These are phyloP conservation scores for Allomyces macrogynus DNA, from an alignment of 192 early-diverging fungal species.

Conservation along the genomic window DNA sequence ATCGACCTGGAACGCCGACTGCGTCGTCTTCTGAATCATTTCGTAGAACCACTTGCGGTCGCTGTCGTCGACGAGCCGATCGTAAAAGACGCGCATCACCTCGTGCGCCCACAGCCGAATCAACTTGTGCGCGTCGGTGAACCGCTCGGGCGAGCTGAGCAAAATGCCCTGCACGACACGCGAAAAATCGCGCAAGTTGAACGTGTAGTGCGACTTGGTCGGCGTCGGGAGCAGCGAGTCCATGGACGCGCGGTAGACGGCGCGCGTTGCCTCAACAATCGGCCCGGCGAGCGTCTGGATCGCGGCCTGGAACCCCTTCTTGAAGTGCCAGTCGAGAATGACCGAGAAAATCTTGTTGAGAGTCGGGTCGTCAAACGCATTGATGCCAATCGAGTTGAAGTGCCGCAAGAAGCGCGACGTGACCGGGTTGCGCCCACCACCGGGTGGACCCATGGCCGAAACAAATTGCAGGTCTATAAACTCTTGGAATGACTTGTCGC, in stretches of 20 bases:
- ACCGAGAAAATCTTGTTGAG: conserved; percentile 89
- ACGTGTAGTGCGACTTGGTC: conserved; percentile 96
- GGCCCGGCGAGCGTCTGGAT: conserved; percentile 36
- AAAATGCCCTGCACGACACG: conserved; percentile 95
- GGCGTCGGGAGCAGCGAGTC: conserved; percentile 86
- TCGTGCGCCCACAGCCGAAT: conserved; percentile 97
- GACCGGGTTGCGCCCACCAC: conserved; percentile 89
- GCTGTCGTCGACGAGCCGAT: conserved; percentile 71
- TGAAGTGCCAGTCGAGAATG: conserved; percentile 75
- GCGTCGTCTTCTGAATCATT: conserved; percentile 57
- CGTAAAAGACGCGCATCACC: conserved; percentile 90
- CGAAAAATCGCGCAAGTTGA: conserved; percentile 95
- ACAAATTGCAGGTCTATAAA: conserved; percentile 97
- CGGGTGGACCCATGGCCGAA: conserved; percentile 98
- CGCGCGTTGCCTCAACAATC: conserved; percentile 81
- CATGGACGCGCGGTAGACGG: conserved; percentile 75
- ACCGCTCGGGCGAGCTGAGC: conserved; percentile 67
- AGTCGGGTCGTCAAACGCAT: conserved; percentile 87
- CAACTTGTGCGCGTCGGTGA: conserved; percentile 53
- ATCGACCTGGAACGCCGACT: conserved; percentile 66
- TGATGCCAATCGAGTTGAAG: conserved; percentile 87
- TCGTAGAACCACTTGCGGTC: conserved; percentile 85
- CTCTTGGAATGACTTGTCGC: conserved; percentile 76
- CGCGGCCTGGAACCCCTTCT: conserved; percentile 63
- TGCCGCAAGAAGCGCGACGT: conserved; percentile 91